These are phyloP conservation scores for Xerocomellus intermedius DNA, from an alignment of 768 basidiomycete species.

Conservation along the genomic window DNA sequence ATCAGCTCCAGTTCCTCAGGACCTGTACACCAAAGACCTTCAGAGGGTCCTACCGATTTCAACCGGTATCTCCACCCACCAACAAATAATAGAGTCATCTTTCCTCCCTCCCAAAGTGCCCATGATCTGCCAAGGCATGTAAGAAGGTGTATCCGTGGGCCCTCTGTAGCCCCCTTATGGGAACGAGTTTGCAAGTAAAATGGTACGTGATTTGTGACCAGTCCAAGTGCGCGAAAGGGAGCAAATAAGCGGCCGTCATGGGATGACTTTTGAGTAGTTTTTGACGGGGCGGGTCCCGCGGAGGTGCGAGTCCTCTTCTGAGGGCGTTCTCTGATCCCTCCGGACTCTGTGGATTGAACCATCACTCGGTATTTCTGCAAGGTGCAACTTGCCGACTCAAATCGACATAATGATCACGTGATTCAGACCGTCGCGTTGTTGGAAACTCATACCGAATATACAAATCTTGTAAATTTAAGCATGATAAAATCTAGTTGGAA, in stretches of 20 bases:
- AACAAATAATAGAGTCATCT: slow-evolving; percentile 90
- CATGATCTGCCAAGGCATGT: slow-evolving; percentile 88
- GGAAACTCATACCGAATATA: too few relatives aligned
- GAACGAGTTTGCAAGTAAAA: slow-evolving; percentile 85
- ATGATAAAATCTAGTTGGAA: background rate
- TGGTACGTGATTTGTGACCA: slow-evolving; percentile 88
- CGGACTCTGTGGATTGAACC: slow-evolving; percentile 18
- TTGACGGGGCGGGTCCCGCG: background rate
- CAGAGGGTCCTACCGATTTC: background rate
- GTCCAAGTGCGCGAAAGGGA: slow-evolving; percentile 94
- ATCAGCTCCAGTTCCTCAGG: slow-evolving; percentile 78
- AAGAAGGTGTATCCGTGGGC: slow-evolving; percentile 78
- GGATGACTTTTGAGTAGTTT: slow-evolving; percentile 4
- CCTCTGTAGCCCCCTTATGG: slow-evolving; percentile 79
- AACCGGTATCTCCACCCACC: slow-evolving; percentile 50
- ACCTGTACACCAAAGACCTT: slow-evolving; percentile 45
- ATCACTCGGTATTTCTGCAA: slow-evolving; percentile 12
- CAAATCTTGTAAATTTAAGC: background rate
- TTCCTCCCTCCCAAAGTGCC: slow-evolving; percentile 96
- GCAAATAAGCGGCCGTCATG: slow-evolving; percentile 61
- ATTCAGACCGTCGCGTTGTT: too few relatives aligned
- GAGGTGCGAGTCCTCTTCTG: slow-evolving; percentile 26
- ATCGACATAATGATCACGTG: slow-evolving; percentile 11
- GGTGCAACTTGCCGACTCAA: background rate
- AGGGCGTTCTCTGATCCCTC: slow-evolving; percentile 16